Conservation (phyloP, 2,329 filamentous ascomycete genomes). For the Fonsecaea erecta region DNA sequence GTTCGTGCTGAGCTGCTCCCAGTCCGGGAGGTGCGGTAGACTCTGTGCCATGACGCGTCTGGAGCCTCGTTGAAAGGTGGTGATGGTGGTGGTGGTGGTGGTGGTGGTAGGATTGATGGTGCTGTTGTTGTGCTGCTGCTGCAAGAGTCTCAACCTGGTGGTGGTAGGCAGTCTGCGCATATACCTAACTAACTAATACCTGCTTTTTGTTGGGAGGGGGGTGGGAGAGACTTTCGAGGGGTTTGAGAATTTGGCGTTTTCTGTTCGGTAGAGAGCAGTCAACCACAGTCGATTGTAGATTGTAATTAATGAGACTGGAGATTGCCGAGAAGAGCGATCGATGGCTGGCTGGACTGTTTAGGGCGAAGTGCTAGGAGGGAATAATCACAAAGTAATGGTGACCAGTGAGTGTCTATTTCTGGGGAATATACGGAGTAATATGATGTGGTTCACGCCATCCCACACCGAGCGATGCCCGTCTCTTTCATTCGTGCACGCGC, state of each 20-base stretch:
- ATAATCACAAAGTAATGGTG: neutral
- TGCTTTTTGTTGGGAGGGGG: neutral
- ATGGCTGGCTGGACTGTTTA: no score
- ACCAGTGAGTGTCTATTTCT: neutral
- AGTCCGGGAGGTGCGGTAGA: conserved; percentile 69
- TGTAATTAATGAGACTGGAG: no score
- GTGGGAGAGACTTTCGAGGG: no score
- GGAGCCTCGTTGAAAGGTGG: neutral
- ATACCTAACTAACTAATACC: conserved; percentile 6
- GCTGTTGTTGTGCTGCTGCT: no score
- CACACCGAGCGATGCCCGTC: neutral
- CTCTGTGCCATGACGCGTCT: conserved; percentile 60
- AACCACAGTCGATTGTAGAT: no score
- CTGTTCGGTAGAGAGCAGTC: neutral
- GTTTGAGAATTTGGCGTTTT: neutral
- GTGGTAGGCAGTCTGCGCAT: neutral
- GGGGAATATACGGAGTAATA: neutral
- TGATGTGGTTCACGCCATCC: conserved; percentile 2
- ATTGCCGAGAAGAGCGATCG: neutral
- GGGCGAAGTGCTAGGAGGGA: neutral
- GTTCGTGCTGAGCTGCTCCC: conserved; percentile 76
- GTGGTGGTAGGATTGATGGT: no score
- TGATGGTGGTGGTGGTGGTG: neutral
- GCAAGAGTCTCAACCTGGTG: neutral
- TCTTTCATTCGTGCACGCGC: no score